Base-by-base conservation (phyloP, 148 eudicot species). In the Drosera capensis region DNA sequence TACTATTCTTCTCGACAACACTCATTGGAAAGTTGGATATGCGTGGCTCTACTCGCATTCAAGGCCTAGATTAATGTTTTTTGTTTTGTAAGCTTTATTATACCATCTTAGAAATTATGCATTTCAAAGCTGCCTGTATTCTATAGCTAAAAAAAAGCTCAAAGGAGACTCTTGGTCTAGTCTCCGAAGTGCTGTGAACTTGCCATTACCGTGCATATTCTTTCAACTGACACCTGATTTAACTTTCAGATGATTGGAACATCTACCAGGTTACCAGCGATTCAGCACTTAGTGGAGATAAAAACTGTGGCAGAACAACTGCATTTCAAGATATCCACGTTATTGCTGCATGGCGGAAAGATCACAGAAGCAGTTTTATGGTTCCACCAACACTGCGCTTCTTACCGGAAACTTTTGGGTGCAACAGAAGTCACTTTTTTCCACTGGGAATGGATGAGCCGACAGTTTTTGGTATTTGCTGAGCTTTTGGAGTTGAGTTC, bases 391-490 rank as follows among this genome's bases (percentile, higher is more conserved):
- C 99, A 90, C 49, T 68, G 24, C 61, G 51, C 57, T 59, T 62
- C 78, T 59, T 90, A 85, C 58, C 73, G 66, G 61, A 79, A 52
- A 67, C 82, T 90, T 44, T 55, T 70, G 28, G 99, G 99, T 54
- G 68, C 67, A n/a, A 63, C 85, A 40, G 88, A 90, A 63, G 88
- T 70, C 48, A 78, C 64, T 67, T 90, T 80, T 70, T 76, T 85
- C 66, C 95, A 90, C 48, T 90, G 99, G 99, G 94, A 85, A 58
- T 90, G 99, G 99, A 63, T 85, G 40, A 78, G 95, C 75, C 73
- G 94, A 56, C 99, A 90, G 51, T 90, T 71, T 73, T 60, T 90
- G 71, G 95, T 79, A 35, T 90, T 90, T 65, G 99, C 95, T 16
- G 94, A 90, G 58, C 71, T 90, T 26, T 65, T 90, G 46, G 99